Conservation (phyloP, 2,329 filamentous ascomycete genomes). For the Colletotrichum tofieldiae region DNA sequence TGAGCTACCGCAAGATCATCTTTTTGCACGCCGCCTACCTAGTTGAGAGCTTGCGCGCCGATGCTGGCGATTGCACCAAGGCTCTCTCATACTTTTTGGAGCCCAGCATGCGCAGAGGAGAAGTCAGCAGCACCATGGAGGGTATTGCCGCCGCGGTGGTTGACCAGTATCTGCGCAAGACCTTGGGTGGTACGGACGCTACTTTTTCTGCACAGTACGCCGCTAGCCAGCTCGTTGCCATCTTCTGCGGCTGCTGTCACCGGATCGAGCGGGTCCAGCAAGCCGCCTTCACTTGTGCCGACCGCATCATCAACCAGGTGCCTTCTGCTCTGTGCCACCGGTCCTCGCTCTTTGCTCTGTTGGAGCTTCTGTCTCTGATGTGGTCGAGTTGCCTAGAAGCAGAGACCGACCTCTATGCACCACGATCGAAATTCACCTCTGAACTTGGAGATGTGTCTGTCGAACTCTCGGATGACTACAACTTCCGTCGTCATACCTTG, state of each 20-base stretch:
- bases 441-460: slow-evolving; percentile 83
- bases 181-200: slow-evolving; percentile 78
- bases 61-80: slow-evolving; percentile 90
- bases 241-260: slow-evolving; percentile 93
- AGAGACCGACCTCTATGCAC: slow-evolving; percentile 94
- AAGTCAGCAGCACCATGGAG: slow-evolving; percentile 77
- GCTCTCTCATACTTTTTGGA: slow-evolving; percentile 95
- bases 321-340: slow-evolving; percentile 93
- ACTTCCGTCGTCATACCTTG: slow-evolving; percentile 84
- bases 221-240: slow-evolving; percentile 87
- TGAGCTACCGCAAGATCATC: slow-evolving; percentile 92
- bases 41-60: slow-evolving; percentile 89
- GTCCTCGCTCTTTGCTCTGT: slow-evolving; percentile 89
- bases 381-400: slow-evolving; percentile 95
- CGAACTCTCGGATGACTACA: slow-evolving; percentile 94
- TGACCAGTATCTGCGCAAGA: slow-evolving; percentile 84
- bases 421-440: slow-evolving; percentile 86
- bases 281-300: slow-evolving; percentile 86
- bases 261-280: slow-evolving; percentile 93
- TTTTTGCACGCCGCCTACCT: slow-evolving; percentile 93
- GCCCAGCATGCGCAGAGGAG: slow-evolving; percentile 80
- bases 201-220: slow-evolving; percentile 92
- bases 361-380: slow-evolving; percentile 94
- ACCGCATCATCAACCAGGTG: slow-evolving; percentile 86
- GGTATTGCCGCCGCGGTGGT: slow-evolving; percentile 78